Evolutionary conservation across 495 filamentous ascomycete genomes (phyloP).

Genomic region (Neurospora sp.): DNA sequence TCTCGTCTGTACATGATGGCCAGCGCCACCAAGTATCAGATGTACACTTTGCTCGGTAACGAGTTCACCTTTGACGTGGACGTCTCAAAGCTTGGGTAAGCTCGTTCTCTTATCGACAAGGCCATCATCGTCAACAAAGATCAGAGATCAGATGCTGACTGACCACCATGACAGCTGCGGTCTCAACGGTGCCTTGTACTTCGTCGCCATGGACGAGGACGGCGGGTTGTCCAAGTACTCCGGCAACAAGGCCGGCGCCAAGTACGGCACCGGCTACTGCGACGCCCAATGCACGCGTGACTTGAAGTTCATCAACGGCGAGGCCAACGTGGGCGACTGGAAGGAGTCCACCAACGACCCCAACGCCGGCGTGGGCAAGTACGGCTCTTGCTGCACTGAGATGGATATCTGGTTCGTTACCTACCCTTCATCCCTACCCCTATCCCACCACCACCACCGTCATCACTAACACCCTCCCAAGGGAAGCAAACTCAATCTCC

Average conservation of each 20-base stretch:
- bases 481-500: slow-evolving; percentile 52
- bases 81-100: slow-evolving; percentile 29
- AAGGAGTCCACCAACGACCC: slow-evolving; percentile 42
- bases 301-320: slow-evolving; percentile 39
- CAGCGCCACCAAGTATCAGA: slow-evolving; percentile 40
- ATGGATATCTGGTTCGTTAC: slow-evolving; percentile 48
- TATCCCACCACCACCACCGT: not conserved
- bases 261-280: slow-evolving; percentile 49
- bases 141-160: slow-evolving; percentile 42
- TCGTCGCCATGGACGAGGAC: slow-evolving; percentile 45
- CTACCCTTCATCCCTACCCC: not conserved
- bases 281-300: slow-evolving; percentile 44
- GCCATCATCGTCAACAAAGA: slow-evolving; percentile 17
- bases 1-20: slow-evolving; percentile 47
- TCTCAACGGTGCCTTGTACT: slow-evolving; percentile 47
- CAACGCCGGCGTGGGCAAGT: slow-evolving; percentile 47
- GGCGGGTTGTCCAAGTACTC: slow-evolving; percentile 40
- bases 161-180: slow-evolving; percentile 27
- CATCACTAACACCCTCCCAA: not conserved
- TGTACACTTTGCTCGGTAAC: slow-evolving; percentile 41
- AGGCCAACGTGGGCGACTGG: slow-evolving; percentile 51
- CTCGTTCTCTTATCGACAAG: not conserved
- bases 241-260: slow-evolving; percentile 45
- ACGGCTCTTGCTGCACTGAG: slow-evolving; percentile 60
- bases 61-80: slow-evolving; percentile 52